phyloP scores from a whole-genome alignment of 1,284 basidiomycete species.

The Grifola frondosa region DNA sequence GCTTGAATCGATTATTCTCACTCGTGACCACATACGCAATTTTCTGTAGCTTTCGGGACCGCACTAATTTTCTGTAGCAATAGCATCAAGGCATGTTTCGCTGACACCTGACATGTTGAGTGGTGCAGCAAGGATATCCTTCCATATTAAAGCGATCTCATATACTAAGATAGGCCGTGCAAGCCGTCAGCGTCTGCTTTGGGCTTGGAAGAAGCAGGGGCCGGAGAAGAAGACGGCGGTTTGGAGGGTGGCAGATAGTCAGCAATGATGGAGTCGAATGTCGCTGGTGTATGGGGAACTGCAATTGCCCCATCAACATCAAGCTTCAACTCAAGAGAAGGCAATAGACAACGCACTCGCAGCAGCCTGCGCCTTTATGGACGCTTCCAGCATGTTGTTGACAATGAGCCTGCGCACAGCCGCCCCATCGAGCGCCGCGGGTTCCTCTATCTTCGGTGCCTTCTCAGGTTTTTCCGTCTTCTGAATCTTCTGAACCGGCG shows the following conservation, averaged over 20 bases:
- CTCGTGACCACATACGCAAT: no score
- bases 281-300: constrained; percentile 42
- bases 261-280: constrained; percentile 70
- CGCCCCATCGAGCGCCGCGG: constrained; percentile 60
- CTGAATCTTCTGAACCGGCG: constrained; percentile 34
- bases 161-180: constrained; percentile 43
- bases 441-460: constrained; percentile 23
- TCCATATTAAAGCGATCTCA: constrained; percentile 11
- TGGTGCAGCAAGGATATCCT: constrained; percentile 2
- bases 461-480: constrained; percentile 32
- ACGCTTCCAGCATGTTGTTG: constrained; percentile 62
- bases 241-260: constrained; percentile 56
- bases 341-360: constrained; percentile 40
- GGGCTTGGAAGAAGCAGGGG: constrained; percentile 25
- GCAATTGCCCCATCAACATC: constrained; percentile 9
- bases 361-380: constrained; percentile 49
- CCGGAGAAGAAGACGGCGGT: constrained; percentile 19
- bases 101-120: no score
- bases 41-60: no score
- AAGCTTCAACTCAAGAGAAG: background rate
- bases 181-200: constrained; percentile 34
- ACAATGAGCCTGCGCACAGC: constrained; percentile 74
- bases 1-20: background rate
- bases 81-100: no score
- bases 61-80: no score